phyloP scores from a whole-genome alignment of 2,329 filamentous ascomycete genomes.

The Reticulascus tulasneorum region DNA sequence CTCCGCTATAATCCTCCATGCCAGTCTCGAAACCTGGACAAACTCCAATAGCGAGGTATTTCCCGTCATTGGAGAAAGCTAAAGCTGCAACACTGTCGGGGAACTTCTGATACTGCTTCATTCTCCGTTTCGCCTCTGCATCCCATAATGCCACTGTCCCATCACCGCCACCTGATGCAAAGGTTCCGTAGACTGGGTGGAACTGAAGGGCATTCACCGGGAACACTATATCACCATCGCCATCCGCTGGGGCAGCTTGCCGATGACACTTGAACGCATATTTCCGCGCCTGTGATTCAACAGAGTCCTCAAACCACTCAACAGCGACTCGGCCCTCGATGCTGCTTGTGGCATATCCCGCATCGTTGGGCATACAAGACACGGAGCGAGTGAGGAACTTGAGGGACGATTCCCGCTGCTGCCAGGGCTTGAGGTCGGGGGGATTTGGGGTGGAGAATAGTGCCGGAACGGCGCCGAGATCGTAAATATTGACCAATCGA shows the following conservation, averaged over 20 bases:
- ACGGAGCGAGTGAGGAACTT: constrained; percentile 95
- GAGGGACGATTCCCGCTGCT: constrained; percentile 86
- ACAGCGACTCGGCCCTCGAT: constrained; percentile 96
- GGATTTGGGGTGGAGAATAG: constrained; percentile 48
- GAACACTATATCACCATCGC: constrained; percentile 76
- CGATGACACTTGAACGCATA: constrained; percentile 99
- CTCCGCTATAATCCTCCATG: constrained; percentile 70
- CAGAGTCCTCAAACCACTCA: constrained; percentile 92
- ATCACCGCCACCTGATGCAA: constrained; percentile 86
- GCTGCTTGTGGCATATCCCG: constrained; percentile 84
- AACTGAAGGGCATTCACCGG: constrained; percentile 89
- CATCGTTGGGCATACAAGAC: constrained; percentile 94
- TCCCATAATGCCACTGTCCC: constrained; percentile 93
- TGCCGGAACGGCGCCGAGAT: constrained; percentile 64
- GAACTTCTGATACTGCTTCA: constrained; percentile 85
- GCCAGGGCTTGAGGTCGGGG: constrained; percentile 71
- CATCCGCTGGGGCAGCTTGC: constrained; percentile 60
- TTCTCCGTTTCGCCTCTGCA: constrained; percentile 81
- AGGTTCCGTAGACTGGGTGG: constrained; percentile 78
- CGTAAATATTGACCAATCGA: constrained; percentile 91
- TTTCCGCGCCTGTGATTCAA: constrained; percentile 84
- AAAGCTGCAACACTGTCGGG: constrained; percentile 73
- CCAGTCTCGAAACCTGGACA: constrained; percentile 87
- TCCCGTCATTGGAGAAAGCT: constrained; percentile 73
- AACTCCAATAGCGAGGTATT: constrained; percentile 72